Conservation (phyloP, 495 filamentous ascomycete genomes). For the Penicillium canescens region DNA sequence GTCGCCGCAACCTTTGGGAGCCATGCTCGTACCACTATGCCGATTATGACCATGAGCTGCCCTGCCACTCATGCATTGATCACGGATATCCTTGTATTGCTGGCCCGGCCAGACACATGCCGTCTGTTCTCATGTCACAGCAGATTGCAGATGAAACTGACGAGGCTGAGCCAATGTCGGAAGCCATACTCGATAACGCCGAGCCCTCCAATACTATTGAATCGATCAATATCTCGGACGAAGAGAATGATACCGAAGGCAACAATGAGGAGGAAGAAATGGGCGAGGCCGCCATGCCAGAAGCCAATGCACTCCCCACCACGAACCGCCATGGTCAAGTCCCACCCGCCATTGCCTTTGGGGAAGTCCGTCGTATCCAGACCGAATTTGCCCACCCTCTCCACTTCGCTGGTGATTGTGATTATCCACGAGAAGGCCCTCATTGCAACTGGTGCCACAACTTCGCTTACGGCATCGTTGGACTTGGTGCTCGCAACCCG, state of each 20-base stretch:
- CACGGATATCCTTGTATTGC: slow-evolving; percentile 4
- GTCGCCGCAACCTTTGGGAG: background rate
- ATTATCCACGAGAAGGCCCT: background rate
- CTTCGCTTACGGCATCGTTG: slow-evolving; percentile 12
- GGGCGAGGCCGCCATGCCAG: background rate
- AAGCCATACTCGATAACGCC: no score
- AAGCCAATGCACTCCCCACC: background rate
- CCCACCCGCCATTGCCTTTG: background rate
- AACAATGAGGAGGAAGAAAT: background rate
- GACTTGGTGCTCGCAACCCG: slow-evolving; percentile 1
- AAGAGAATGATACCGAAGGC: background rate
- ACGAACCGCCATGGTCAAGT: no score
- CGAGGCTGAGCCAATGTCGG: no score
- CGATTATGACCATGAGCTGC: slow-evolving; percentile 2
- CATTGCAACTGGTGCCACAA: slow-evolving; percentile 15
- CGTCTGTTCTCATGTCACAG: background rate
- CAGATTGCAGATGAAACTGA: no score
- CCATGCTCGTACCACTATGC: background rate
- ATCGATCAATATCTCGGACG: background rate
- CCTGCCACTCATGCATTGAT: background rate
- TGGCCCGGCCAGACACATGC: background rate
- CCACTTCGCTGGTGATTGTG: background rate
- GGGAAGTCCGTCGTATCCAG: background rate
- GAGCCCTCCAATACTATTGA: background rate
- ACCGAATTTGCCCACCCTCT: slow-evolving; percentile 9